A percentile compares a stretch with the other conserved stretches of the same genome.
phyloP scores from a whole-genome alignment of 2,329 filamentous ascomycete species.

The Colletotrichum destructivum region DNA sequence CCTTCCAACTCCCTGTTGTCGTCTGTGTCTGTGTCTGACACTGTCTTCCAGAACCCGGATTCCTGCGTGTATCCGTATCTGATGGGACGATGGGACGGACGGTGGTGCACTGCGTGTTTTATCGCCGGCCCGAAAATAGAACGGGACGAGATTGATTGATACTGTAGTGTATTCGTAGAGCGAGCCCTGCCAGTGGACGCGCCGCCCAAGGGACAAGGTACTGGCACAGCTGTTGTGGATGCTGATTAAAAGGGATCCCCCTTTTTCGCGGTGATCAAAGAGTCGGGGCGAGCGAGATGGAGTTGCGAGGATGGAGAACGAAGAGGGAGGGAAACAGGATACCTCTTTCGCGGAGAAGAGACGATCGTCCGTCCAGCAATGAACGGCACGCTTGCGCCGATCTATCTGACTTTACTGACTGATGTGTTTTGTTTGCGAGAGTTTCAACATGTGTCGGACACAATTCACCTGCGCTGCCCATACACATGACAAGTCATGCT shows the following conservation, averaged over 20 bases:
- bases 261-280: constrained; percentile 27
- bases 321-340: constrained; percentile 18
- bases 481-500: background rate
- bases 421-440: constrained; percentile 33
- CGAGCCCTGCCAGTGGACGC: constrained; percentile 1
- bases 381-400: constrained; percentile 14
- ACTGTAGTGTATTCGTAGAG: background rate
- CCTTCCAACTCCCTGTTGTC: constrained; percentile 18
- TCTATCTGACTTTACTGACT: constrained; percentile 28
- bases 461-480: background rate
- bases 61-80: constrained; percentile 14
- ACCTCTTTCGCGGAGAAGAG: background rate
- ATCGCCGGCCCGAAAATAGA: constrained; percentile 42
- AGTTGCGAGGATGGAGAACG: constrained; percentile 36
- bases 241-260: constrained; percentile 35
- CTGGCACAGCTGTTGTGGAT: constrained; percentile 33
- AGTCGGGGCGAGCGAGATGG: constrained; percentile 14
- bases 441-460: constrained; percentile 36
- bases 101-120: constrained; percentile 39
- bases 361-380: constrained; percentile 3
- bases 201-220: background rate
- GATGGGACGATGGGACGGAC: constrained; percentile 40
- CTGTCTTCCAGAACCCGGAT: constrained; percentile 24
- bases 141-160: constrained; percentile 10
- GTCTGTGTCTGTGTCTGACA: constrained; percentile 20